Evolutionary conservation across 2,329 filamentous ascomycete species (phyloP).

Genomic region (Teratosphaeria destructans): DNA sequence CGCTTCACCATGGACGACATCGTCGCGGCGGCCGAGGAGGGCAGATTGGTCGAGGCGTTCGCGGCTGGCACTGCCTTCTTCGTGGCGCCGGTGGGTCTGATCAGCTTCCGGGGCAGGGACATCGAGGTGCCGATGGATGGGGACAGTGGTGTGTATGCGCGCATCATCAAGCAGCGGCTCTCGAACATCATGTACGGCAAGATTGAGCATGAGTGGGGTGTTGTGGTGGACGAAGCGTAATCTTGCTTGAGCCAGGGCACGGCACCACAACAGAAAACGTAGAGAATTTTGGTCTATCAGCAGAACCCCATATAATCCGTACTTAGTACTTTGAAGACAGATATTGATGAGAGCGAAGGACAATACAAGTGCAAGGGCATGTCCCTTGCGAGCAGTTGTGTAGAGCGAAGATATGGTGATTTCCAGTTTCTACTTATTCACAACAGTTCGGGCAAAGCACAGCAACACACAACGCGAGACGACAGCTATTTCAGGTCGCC

Average conservation of each 20-base stretch:
- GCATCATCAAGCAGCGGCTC: constrained; percentile 36
- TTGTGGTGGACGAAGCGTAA: constrained; percentile 31
- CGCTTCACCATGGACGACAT: constrained; percentile 75
- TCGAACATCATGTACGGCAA: constrained; percentile 41
- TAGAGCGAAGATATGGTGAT: background rate
- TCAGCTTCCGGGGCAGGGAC: constrained; percentile 36
- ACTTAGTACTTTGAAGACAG: background rate
- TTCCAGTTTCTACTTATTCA: constrained; percentile 3
- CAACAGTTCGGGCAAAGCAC: background rate
- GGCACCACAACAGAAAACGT: background rate
- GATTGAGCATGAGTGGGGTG: constrained; percentile 37
- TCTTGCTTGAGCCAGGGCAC: background rate
- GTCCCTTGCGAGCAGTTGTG: background rate
- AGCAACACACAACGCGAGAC: background rate
- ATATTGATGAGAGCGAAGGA: too few species aligned
- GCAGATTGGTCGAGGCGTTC: constrained; percentile 72
- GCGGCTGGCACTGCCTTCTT: constrained; percentile 69
- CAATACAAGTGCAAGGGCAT: too few species aligned
- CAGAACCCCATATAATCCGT: too few species aligned
- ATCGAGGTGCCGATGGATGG: constrained; percentile 34
- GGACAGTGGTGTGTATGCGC: constrained; percentile 32
- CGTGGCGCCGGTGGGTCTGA: constrained; percentile 35
- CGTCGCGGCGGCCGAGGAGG: constrained; percentile 59
- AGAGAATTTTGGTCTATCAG: background rate
- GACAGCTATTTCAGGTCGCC: constrained; percentile 1